A percentile compares a stretch with the other conserved stretches of the same genome.
Evolutionary conservation across 352 stramenopile genomes (phyloP).

Genomic region (Elongisporangium anandrum): DNA sequence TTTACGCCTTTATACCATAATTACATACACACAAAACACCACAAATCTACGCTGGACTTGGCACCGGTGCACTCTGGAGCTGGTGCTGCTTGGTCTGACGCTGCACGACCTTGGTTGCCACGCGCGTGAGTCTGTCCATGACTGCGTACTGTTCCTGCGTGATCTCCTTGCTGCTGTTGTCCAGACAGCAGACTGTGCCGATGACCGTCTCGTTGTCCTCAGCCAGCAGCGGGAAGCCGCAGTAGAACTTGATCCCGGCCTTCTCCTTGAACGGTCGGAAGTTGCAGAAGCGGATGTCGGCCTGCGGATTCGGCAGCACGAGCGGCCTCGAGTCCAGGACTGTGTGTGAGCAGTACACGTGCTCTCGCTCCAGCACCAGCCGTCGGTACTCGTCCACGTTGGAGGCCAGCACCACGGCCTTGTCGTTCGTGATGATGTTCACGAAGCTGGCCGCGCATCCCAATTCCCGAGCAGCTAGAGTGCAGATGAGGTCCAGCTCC

Average conservation of each 20-base stretch:
- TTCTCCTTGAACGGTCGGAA: slow-evolving; percentile 15
- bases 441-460: slow-evolving; percentile 30
- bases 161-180: slow-evolving; percentile 34
- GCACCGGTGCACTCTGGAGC: no score
- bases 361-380: slow-evolving; percentile 29
- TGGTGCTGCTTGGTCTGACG: neutral
- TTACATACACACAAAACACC: no score
- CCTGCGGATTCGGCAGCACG: slow-evolving; percentile 45
- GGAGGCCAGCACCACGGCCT: slow-evolving; percentile 42
- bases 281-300: slow-evolving; percentile 63
- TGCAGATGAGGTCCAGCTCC: slow-evolving; percentile 8
- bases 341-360: slow-evolving; percentile 62
- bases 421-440: slow-evolving; percentile 57
- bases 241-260: slow-evolving; percentile 57
- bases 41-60: no score
- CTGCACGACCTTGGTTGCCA: slow-evolving; percentile 41
- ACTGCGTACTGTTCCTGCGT: slow-evolving; percentile 49
- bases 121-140: slow-evolving; percentile 46
- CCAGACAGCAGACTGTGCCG: slow-evolving; percentile 42
- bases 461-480: neutral
- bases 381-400: slow-evolving; percentile 4
- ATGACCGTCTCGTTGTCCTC: slow-evolving; percentile 29
- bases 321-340: slow-evolving; percentile 57
- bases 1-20: no score
- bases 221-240: slow-evolving; percentile 36